Conservation (phyloP, 495 filamentous ascomycete genomes). For the Hamigera avellanea region DNA sequence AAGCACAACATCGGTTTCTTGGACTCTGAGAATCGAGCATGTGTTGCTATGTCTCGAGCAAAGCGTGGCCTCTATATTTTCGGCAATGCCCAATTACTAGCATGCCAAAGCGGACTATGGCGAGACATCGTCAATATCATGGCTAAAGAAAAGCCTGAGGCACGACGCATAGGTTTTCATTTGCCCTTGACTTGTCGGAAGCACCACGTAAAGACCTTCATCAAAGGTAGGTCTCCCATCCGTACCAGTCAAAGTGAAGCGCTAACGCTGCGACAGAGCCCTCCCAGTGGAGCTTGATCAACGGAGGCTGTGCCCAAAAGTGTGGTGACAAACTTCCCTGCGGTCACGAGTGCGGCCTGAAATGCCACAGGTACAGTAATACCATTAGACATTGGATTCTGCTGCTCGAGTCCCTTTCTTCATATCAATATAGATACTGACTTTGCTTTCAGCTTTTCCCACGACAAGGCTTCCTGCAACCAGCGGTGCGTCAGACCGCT, state of each 20-base stretch:
- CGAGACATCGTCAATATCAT: conserved; percentile 23
- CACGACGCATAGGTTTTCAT: conserved; percentile 18
- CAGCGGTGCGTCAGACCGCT: conserved; percentile 15
- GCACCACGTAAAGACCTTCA: conserved; percentile 20
- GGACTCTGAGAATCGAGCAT: conserved; percentile 63
- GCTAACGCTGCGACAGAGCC: neutral
- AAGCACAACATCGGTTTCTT: conserved; percentile 55
- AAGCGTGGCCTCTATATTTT: conserved; percentile 78
- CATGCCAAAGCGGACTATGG: conserved; percentile 22
- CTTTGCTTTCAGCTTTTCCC: conserved; percentile 14
- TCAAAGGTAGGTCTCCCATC: conserved; percentile 14
- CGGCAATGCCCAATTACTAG: conserved; percentile 55
- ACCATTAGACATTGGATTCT: too few relatives aligned
- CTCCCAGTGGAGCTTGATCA: neutral
- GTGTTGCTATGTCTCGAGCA: conserved; percentile 85
- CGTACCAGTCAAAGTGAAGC: neutral
- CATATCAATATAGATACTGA: neutral
- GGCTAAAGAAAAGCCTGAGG: conserved; percentile 3
- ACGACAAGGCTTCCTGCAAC: conserved; percentile 17
- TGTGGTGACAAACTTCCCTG: conserved; percentile 26
- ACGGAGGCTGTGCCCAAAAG: conserved; percentile 25
- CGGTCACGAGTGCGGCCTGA: conserved; percentile 25
- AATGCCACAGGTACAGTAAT: conserved; percentile 27
- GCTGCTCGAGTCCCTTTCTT: neutral
- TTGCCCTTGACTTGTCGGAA: conserved; percentile 30